These are phyloP conservation scores for Chlamydomonas applanata DNA, from an alignment of 139 green algal species.

Conservation along the genomic window DNA sequence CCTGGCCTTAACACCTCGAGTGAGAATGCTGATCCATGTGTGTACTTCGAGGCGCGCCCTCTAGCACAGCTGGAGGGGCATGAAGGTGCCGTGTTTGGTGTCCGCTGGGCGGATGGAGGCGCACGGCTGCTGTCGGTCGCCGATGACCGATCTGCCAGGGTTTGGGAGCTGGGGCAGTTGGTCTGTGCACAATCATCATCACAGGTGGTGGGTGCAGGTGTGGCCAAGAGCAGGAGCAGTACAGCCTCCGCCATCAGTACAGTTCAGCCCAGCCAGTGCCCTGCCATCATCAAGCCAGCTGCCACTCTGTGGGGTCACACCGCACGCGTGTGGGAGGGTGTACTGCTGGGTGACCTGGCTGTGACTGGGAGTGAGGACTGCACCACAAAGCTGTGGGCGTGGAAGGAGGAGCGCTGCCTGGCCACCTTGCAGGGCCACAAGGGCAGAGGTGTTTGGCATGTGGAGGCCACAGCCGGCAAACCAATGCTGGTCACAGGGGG, in stretches of 20 bases:
- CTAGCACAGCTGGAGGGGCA: slow-evolving; percentile 4
- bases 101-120: neutral
- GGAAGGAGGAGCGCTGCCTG: slow-evolving; percentile 3
- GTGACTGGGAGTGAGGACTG: slow-evolving; percentile 33
- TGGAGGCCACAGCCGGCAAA: neutral
- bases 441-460: slow-evolving; percentile 23
- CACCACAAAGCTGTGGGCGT: slow-evolving; percentile 21
- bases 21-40: no score
- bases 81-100: slow-evolving; percentile 25
- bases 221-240: neutral
- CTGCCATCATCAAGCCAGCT: neutral
- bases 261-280: neutral
- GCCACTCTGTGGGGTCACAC: slow-evolving; percentile 27
- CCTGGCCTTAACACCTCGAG: no score
- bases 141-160: slow-evolving; percentile 21
- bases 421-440: slow-evolving; percentile 24
- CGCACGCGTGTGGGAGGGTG: slow-evolving; percentile 24
- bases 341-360: slow-evolving; percentile 1
- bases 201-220: no score
- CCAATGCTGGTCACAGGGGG: slow-evolving; percentile 20
- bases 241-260: no score
- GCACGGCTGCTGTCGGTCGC: slow-evolving; percentile 11
- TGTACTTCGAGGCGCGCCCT: no score
- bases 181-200: neutral
- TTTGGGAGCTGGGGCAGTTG: slow-evolving; percentile 14